A percentile compares a stretch with the other conserved stretches of the same genome.
phyloP scores from a whole-genome alignment of 2,329 filamentous ascomycete species.

The Hypoxylon sp. region DNA sequence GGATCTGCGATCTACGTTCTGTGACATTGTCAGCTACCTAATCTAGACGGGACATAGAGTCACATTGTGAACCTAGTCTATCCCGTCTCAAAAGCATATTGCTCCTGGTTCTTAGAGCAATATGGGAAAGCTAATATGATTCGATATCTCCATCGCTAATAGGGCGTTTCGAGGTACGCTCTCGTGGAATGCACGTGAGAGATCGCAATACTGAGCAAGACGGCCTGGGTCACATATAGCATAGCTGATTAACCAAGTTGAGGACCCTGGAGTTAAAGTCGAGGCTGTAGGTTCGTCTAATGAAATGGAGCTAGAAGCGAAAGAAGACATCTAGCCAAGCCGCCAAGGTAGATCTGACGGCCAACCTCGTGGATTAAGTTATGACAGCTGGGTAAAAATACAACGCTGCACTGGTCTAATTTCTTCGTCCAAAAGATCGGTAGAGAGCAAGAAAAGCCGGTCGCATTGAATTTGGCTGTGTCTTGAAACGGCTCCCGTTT shows the following conservation, averaged over 20 bases:
- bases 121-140: neutral
- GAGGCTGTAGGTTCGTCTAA: neutral
- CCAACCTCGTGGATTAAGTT: neutral
- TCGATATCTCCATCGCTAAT: neutral
- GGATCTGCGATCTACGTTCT: slow-evolving; percentile 10
- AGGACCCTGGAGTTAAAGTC: neutral
- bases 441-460: neutral
- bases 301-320: too few species aligned
- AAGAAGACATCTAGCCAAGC: too few species aligned
- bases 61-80: neutral
- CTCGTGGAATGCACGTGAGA: neutral
- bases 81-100: neutral
- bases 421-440: neutral
- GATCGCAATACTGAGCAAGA: neutral
- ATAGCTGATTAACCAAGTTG: neutral
- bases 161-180: too few species aligned
- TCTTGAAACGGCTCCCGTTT: slow-evolving; percentile 31
- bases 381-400: neutral
- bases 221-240: neutral
- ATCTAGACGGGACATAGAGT: slow-evolving; percentile 12
- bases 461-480: slow-evolving; percentile 23
- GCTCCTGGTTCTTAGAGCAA: slow-evolving; percentile 1
- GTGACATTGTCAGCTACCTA: slow-evolving; percentile 21
- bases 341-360: slow-evolving; percentile 7
- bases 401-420: slow-evolving; percentile 1